phyloP scores from a whole-genome alignment of 2,329 filamentous ascomycete species.

The Fusarium sp. region DNA sequence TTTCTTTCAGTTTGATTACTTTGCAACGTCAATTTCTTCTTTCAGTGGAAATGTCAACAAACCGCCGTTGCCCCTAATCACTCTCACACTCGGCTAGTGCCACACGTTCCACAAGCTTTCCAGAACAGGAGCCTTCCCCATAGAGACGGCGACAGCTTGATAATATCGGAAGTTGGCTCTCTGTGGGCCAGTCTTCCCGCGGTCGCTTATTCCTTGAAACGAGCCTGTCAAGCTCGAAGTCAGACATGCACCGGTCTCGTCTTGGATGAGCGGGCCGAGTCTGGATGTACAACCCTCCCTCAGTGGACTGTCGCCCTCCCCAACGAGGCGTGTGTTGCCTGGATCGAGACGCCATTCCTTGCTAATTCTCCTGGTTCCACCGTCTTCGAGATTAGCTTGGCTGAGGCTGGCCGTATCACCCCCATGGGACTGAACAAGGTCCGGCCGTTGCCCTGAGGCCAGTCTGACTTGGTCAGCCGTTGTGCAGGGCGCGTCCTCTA shows the following conservation, averaged over 20 bases:
- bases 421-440: slow-evolving; percentile 28
- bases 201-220: slow-evolving; percentile 36
- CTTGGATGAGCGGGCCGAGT: slow-evolving; percentile 45
- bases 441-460: slow-evolving; percentile 16
- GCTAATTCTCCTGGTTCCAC: slow-evolving; percentile 39
- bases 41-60: slow-evolving; percentile 16
- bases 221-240: slow-evolving; percentile 44
- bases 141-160: slow-evolving; percentile 25
- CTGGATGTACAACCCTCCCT: slow-evolving; percentile 37
- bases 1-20: slow-evolving; percentile 16
- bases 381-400: slow-evolving; percentile 46
- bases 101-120: slow-evolving; percentile 33
- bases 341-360: slow-evolving; percentile 29
- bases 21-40: background rate
- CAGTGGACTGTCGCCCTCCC: slow-evolving; percentile 19
- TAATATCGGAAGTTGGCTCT: slow-evolving; percentile 27
- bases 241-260: slow-evolving; percentile 41
- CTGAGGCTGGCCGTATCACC: slow-evolving; percentile 38
- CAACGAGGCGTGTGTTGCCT: slow-evolving; percentile 32
- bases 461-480: slow-evolving; percentile 15
- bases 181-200: slow-evolving; percentile 12
- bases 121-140: slow-evolving; percentile 28
- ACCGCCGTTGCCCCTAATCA: slow-evolving; percentile 10
- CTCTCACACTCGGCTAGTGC: slow-evolving; percentile 17
- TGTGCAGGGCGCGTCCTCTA: background rate